phyloP scores from a whole-genome alignment of 2,329 filamentous ascomycete species.

The Knufia petricola region DNA sequence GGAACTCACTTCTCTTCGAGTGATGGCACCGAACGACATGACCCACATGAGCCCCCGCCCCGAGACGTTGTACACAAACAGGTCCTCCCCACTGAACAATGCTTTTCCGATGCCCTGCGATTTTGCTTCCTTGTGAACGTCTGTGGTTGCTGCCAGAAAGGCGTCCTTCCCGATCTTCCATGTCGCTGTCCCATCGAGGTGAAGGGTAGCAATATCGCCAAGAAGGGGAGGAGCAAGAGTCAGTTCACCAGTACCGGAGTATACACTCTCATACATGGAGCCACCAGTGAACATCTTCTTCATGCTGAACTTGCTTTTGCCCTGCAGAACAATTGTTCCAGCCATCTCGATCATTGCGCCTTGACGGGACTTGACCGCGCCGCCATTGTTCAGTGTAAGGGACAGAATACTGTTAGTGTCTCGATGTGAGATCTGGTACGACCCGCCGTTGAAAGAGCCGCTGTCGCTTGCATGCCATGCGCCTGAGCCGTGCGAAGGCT shows the following conservation, averaged over 20 bases:
- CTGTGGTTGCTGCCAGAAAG: slow-evolving; percentile 14
- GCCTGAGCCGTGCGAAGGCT: slow-evolving; percentile 1
- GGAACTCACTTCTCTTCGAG: slow-evolving; percentile 15
- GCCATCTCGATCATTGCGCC: slow-evolving; percentile 19
- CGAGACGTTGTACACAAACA: slow-evolving; percentile 16
- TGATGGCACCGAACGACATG: slow-evolving; percentile 14
- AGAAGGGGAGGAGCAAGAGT: slow-evolving; percentile 14
- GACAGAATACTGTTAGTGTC: slow-evolving; percentile 16
- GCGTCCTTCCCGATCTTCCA: slow-evolving; percentile 17
- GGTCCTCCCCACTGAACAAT: slow-evolving; percentile 17
- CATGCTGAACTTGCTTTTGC: slow-evolving; percentile 17
- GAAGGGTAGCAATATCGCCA: slow-evolving; percentile 15
- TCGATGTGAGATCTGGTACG: slow-evolving; percentile 15
- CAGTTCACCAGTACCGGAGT: slow-evolving; percentile 13
- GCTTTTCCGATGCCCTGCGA: slow-evolving; percentile 17
- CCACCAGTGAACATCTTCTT: slow-evolving; percentile 17
- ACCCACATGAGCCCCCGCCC: slow-evolving; percentile 16
- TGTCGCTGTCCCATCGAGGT: slow-evolving; percentile 10
- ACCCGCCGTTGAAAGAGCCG: slow-evolving; percentile 7
- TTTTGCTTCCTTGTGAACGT: slow-evolving; percentile 13
- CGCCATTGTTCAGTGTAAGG: slow-evolving; percentile 11
- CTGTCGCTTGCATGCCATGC: slow-evolving; percentile 7
- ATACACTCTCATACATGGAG: slow-evolving; percentile 14
- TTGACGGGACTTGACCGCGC: slow-evolving; percentile 12
- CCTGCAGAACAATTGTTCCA: slow-evolving; percentile 11